Conservation (phyloP, 306 rosid genomes). For the Malus sieversii region DNA sequence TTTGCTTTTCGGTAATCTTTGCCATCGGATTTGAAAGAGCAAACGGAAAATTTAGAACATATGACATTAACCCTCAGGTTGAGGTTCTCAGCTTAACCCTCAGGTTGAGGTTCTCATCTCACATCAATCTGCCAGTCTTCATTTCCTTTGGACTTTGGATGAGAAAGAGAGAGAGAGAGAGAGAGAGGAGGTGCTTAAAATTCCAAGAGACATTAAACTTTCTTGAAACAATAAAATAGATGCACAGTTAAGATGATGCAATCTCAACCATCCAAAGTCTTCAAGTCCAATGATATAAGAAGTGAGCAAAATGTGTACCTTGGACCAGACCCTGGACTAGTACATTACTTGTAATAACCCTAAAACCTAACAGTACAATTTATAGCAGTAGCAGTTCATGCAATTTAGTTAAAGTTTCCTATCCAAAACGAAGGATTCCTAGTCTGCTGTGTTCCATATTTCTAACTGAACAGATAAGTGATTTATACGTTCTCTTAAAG, state of each 20-base stretch:
- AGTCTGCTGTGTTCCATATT: neutral
- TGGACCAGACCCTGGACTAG: neutral
- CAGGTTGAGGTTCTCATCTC: neutral
- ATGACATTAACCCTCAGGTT: neutral
- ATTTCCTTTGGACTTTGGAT: neutral
- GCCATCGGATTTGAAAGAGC: neutral
- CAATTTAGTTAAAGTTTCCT: neutral
- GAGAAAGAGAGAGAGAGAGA: neutral
- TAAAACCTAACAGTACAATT: neutral
- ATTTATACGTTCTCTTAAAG: neutral
- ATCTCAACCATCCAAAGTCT: neutral
- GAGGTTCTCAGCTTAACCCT: too few relatives aligned
- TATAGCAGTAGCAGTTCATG: neutral
- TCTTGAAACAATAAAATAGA: neutral
- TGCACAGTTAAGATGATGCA: neutral
- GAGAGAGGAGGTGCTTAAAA: neutral
- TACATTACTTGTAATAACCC: neutral
- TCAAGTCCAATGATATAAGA: neutral
- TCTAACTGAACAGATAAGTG: neutral
- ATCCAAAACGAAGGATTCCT: neutral
- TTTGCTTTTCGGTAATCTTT: neutral
- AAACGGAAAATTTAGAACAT: neutral
- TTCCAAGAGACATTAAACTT: too few relatives aligned
- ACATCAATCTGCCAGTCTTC: neutral
- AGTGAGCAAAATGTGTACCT: neutral